These are phyloP conservation scores for Sarcodon sp. DNA, from an alignment of 768 basidiomycete genomes.

Conservation along the genomic window DNA sequence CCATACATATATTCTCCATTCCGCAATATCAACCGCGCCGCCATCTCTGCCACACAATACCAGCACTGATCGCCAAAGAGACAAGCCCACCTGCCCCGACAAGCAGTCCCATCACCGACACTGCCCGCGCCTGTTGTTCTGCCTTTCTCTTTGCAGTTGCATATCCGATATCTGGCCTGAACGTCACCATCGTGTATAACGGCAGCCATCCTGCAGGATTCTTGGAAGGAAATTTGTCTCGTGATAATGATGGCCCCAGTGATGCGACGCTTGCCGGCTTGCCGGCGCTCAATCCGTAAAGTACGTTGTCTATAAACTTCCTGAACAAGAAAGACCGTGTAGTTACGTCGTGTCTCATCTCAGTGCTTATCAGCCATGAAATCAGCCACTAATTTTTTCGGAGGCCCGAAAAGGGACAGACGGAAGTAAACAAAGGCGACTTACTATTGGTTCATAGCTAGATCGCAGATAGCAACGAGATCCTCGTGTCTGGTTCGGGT, in stretches of 20 bases:
- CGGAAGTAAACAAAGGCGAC: conserved; percentile 21
- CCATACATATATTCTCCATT: too few relatives aligned
- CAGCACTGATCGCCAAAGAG: not conserved
- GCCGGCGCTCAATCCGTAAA: conserved; percentile 48
- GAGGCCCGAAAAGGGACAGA: not conserved
- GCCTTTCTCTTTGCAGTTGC: conserved; percentile 65
- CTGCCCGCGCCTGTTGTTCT: conserved; percentile 49
- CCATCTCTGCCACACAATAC: too few relatives aligned
- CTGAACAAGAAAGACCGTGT: conserved; percentile 69
- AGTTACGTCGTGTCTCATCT: conserved; percentile 90
- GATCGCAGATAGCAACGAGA: conserved; percentile 78
- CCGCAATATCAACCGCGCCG: too few relatives aligned
- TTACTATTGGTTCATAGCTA: conserved; percentile 96
- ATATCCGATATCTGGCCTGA: conserved; percentile 92
- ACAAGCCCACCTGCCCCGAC: not conserved
- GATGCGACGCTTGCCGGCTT: conserved; percentile 32
- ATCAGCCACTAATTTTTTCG: conserved; percentile 4
- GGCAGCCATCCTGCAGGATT: conserved; percentile 76
- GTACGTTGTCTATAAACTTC: conserved; percentile 65
- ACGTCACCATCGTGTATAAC: conserved; percentile 96
- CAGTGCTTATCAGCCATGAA: conserved; percentile 41
- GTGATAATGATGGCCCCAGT: conserved; percentile 23
- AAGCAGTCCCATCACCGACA: conserved; percentile 18
- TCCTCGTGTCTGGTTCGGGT: conserved; percentile 77
- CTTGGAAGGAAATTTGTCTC: conserved; percentile 19